Percentiles rank a stretch among this genome's conserved stretches.
phyloP scores from a whole-genome alignment of 164 flowering plant genomes.

The Tetrastigma voinierianum region DNA sequence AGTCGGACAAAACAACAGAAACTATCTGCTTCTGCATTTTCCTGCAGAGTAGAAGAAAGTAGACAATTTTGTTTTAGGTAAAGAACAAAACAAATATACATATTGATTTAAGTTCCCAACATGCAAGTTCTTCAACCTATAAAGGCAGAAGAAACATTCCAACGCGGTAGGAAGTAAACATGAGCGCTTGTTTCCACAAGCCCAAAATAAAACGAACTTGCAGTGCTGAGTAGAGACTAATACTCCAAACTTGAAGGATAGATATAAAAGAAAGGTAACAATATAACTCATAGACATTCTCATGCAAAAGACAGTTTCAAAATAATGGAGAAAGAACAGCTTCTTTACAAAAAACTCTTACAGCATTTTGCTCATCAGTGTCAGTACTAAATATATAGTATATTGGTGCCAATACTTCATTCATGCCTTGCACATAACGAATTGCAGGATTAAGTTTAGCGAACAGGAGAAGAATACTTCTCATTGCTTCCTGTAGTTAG shows the following conservation, averaged over 20 bases:
- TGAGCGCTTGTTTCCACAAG: too few species aligned
- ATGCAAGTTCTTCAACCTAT: not conserved
- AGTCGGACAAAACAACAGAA: constrained; percentile 72
- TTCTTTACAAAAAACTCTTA: constrained; percentile 30
- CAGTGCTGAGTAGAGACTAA: not conserved
- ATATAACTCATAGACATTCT: not conserved
- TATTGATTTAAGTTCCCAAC: not conserved
- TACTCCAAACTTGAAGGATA: not conserved
- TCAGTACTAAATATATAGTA: constrained; percentile 60
- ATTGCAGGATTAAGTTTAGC: constrained; percentile 75
- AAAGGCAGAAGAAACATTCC: not conserved
- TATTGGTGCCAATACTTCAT: constrained; percentile 73
- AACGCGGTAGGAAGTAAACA: too few species aligned
- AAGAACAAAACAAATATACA: not conserved
- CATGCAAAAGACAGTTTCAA: not conserved
- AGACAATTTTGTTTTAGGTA: not conserved
- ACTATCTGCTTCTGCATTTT: constrained; percentile 75
- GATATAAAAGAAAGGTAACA: not conserved
- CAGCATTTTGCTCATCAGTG: constrained; percentile 48
- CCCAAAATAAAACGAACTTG: too few species aligned
- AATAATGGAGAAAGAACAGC: not conserved
- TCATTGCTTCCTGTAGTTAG: constrained; percentile 60
- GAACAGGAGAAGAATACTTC: constrained; percentile 65
- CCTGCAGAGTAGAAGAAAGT: constrained; percentile 33
- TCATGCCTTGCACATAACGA: constrained; percentile 83